Conservation (phyloP, 331 rosid genomes). For the Stylosanthes scabra region DNA sequence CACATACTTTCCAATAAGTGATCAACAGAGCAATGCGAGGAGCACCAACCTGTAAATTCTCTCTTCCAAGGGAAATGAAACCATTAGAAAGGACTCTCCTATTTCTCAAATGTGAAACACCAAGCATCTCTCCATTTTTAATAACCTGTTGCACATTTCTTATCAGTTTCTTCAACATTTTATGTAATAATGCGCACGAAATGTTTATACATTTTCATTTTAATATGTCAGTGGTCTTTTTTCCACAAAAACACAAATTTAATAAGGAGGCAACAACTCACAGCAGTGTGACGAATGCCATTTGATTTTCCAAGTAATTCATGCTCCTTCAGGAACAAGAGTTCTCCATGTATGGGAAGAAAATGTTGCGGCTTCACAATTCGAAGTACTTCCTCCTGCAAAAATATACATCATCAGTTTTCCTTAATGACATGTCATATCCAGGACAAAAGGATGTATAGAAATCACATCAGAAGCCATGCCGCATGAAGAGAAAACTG, state of each 20-base stretch:
- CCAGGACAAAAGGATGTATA: conserved; percentile 33
- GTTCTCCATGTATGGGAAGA: conserved; percentile 98
- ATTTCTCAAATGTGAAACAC: conserved; percentile 96
- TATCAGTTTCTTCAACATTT: conserved; percentile 39
- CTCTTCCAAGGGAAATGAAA: conserved; percentile 92
- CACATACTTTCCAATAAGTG: conserved; percentile 14
- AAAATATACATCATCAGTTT: conserved; percentile 34
- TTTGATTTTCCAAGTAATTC: conserved; percentile 94
- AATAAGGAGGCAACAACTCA: conserved; percentile 56
- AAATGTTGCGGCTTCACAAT: conserved; percentile 99
- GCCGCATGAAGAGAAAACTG: conserved; percentile 20
- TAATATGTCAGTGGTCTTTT: conserved; percentile 21
- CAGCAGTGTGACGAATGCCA: conserved; percentile 93
- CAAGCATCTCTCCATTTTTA: conserved; percentile 99
- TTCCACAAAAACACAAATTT: conserved; percentile 25
- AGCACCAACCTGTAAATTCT: conserved; percentile 85
- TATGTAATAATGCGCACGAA: conserved; percentile 4
- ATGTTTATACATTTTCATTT: conserved; percentile 26
- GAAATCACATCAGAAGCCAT: conserved; percentile 23
- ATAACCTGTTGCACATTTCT: conserved; percentile 69
- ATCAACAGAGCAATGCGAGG: conserved; percentile 29
- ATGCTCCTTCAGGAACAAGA: conserved; percentile 95
- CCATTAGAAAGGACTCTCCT: conserved; percentile 94
- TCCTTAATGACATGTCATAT: conserved; percentile 29
- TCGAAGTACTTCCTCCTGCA: conserved; percentile 93